Conservation (phyloP, 768 basidiomycete species). For the Arthromyces matolae region DNA sequence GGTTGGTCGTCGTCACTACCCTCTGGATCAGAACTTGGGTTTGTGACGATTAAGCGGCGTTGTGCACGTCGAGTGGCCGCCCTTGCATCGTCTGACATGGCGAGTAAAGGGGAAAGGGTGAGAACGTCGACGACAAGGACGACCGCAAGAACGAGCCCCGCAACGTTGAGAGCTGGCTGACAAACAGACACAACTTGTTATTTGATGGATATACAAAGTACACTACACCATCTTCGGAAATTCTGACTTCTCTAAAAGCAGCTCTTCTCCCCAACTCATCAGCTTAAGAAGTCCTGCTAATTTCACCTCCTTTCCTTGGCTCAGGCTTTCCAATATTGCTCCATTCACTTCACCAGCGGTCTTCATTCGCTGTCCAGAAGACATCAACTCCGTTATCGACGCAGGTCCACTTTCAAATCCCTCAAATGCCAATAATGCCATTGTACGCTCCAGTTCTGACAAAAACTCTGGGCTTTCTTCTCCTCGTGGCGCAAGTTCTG, state of each 20-base stretch:
- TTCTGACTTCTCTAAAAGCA: conserved; percentile 73
- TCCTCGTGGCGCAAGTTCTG: conserved; percentile 90
- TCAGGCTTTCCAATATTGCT: conserved; percentile 87
- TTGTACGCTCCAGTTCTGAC: conserved; percentile 87
- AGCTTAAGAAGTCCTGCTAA: conserved; percentile 78
- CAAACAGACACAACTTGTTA: conserved; percentile 7
- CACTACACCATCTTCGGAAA: conserved; percentile 63
- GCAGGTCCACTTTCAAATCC: conserved; percentile 55
- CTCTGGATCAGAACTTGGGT: conserved; percentile 50
- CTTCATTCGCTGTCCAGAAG: conserved; percentile 84
- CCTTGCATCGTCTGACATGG: conserved; percentile 63
- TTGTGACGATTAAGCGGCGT: conserved; percentile 54
- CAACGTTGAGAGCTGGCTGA: conserved; percentile 11
- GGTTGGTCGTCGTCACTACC: conserved; percentile 24
- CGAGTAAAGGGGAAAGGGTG: conserved; percentile 9
- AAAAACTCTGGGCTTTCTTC: conserved; percentile 95
- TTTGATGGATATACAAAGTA: conserved; percentile 5
- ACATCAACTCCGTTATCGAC: conserved; percentile 74
- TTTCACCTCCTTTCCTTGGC: conserved; percentile 92
- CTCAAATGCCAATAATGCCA: conserved; percentile 88
- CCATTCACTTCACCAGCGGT: conserved; percentile 97
- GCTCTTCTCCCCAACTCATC: conserved; percentile 82
- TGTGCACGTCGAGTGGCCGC: conserved; percentile 32
- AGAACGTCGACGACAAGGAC: neutral
- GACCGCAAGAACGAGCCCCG: conserved; percentile 1